A percentile compares a stretch with the other conserved stretches of the same genome.
These are phyloP conservation scores for Leccinum truebloodii DNA, from an alignment of 768 basidiomycete species.

Conservation along the genomic window DNA sequence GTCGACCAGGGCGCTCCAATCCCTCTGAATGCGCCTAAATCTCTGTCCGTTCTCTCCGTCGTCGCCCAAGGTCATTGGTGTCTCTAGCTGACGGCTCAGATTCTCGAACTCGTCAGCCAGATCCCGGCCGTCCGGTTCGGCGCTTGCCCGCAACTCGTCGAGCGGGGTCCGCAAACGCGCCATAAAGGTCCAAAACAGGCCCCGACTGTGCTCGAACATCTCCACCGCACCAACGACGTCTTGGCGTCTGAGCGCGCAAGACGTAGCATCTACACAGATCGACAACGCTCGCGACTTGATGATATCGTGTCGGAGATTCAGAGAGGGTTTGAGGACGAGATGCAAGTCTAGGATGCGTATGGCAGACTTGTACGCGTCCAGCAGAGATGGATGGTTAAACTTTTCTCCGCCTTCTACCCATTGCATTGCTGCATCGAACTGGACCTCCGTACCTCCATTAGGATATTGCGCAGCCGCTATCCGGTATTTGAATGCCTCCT, in stretches of 20 bases:
- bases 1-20: constrained; percentile 28
- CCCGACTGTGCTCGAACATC: constrained; percentile 35
- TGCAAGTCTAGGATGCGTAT: constrained; percentile 20
- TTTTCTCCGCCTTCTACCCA: constrained; percentile 25
- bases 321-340: constrained; percentile 18
- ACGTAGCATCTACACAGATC: constrained; percentile 28
- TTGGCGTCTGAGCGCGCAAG: constrained; percentile 23
- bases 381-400: constrained; percentile 17
- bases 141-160: constrained; percentile 20
- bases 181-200: constrained; percentile 28
- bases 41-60: constrained; percentile 14
- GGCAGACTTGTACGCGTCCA: constrained; percentile 21
- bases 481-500: constrained; percentile 24
- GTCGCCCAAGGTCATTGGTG: constrained; percentile 6
- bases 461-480: constrained; percentile 19
- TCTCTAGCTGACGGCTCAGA: constrained; percentile 24
- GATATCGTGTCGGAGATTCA: constrained; percentile 16
- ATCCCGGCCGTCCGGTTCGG: constrained; percentile 2
- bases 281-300: constrained; percentile 14
- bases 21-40: constrained; percentile 23
- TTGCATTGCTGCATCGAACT: constrained; percentile 19
- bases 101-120: constrained; percentile 25
- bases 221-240: constrained; percentile 33
- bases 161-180: constrained; percentile 26
- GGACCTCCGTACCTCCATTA: constrained; percentile 19